A percentile compares a stretch with the other conserved stretches of the same genome.
Conservation (phyloP, 2,329 filamentous ascomycete genomes). For the Xenoacremonium recifei region DNA sequence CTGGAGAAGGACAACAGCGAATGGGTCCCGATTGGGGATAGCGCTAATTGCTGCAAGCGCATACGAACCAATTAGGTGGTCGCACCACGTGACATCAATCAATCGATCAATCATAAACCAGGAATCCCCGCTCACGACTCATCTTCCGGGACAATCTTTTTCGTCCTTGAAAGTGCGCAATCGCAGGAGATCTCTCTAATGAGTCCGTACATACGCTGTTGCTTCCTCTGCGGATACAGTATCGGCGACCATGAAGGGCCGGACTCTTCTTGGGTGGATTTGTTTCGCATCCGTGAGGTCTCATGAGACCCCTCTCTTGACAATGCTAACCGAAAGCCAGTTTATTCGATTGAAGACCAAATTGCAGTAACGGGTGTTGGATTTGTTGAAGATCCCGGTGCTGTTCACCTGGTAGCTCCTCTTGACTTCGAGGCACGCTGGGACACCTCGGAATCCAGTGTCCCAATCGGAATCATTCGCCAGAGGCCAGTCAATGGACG, state of each 20-base stretch:
- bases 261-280: slow-evolving; percentile 4
- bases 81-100: no score
- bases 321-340: slow-evolving; percentile 5
- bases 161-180: no score
- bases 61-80: no score
- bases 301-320: neutral
- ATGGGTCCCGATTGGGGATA: no score
- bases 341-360: slow-evolving; percentile 7
- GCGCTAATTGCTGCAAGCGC: no score
- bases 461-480: slow-evolving; percentile 2
- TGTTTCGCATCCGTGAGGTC: slow-evolving; percentile 11
- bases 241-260: slow-evolving; percentile 2
- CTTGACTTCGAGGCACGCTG: slow-evolving; percentile 8
- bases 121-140: no score
- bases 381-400: slow-evolving; percentile 1
- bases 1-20: no score
- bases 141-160: no score
- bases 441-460: slow-evolving; percentile 5
- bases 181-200: slow-evolving; percentile 1
- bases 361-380: slow-evolving; percentile 8
- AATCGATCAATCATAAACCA: no score
- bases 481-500: slow-evolving; percentile 7
- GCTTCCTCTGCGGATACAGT: slow-evolving; percentile 7
- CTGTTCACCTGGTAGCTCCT: slow-evolving; percentile 4
- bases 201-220: slow-evolving; percentile 3